Evolutionary conservation across 2,329 filamentous ascomycete genomes (phyloP).

Genomic region (Talaromyces sp.): DNA sequence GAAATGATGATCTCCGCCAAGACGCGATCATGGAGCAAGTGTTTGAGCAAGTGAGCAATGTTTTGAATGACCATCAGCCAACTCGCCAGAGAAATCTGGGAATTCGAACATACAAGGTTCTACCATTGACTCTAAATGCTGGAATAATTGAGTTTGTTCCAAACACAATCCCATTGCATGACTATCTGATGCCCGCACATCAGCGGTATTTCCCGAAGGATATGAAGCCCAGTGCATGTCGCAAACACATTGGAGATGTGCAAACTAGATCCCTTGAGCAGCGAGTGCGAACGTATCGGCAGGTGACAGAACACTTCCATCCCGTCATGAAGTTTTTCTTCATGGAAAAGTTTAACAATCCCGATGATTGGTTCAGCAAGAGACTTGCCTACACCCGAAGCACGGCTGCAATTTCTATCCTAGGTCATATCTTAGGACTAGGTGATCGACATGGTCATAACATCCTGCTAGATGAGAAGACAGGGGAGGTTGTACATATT

Average conservation of each 20-base stretch:
- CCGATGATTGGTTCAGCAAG: slow-evolving; percentile 92
- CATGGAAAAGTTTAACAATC: slow-evolving; percentile 89
- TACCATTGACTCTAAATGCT: slow-evolving; percentile 80
- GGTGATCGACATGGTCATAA: slow-evolving; percentile 97
- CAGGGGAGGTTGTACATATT: slow-evolving; percentile 93
- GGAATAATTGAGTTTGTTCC: slow-evolving; percentile 97
- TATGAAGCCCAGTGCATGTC: slow-evolving; percentile 72
- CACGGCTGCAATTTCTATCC: slow-evolving; percentile 91
- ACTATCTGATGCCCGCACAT: slow-evolving; percentile 90
- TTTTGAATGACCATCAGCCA: slow-evolving; percentile 80
- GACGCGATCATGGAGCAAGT: slow-evolving; percentile 99
- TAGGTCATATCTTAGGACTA: slow-evolving; percentile 88
- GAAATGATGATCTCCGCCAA: slow-evolving; percentile 93
- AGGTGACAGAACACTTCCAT: slow-evolving; percentile 78
- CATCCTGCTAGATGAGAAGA: slow-evolving; percentile 86
- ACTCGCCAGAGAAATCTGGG: slow-evolving; percentile 87
- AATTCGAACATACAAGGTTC: slow-evolving; percentile 95
- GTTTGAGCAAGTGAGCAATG: slow-evolving; percentile 90
- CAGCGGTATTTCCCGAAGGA: slow-evolving; percentile 83
- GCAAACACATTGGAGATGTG: slow-evolving; percentile 75
- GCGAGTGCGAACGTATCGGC: slow-evolving; percentile 74
- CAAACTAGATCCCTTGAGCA: slow-evolving; percentile 70
- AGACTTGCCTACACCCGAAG: slow-evolving; percentile 89
- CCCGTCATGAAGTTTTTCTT: slow-evolving; percentile 98
- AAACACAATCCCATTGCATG: slow-evolving; percentile 87